Evolutionary conservation across 768 basidiomycete genomes (phyloP).

Genomic region (Hydnomerulius pinastri): DNA sequence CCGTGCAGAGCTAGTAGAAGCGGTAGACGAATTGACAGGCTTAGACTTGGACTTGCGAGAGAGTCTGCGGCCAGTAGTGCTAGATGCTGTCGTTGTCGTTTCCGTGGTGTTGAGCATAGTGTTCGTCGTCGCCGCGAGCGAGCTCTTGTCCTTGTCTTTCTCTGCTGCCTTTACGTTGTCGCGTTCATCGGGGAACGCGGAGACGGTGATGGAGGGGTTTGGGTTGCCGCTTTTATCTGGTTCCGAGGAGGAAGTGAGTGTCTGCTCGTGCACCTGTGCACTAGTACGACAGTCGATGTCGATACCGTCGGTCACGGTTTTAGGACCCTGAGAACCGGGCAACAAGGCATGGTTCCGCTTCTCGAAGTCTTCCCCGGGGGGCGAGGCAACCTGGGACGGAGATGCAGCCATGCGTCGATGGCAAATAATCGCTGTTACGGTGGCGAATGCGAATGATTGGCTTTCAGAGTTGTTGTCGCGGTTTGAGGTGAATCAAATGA

Average conservation of each 20-base stretch:
- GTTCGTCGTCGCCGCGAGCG: constrained; percentile 44
- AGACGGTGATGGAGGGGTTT: constrained; percentile 36
- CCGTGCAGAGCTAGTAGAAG: constrained; percentile 20
- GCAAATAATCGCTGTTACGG: not conserved
- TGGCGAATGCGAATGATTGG: no score
- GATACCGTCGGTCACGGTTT: constrained; percentile 26
- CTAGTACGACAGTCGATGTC: constrained; percentile 19
- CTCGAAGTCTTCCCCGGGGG: constrained; percentile 19
- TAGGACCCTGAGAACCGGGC: constrained; percentile 18
- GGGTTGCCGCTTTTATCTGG: constrained; percentile 38
- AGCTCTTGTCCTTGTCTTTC: constrained; percentile 48
- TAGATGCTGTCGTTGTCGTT: constrained; percentile 23
- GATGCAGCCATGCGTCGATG: constrained; percentile 24
- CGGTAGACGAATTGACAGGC: constrained; percentile 14
- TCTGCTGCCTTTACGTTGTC: constrained; percentile 34
- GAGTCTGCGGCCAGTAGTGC: constrained; percentile 27
- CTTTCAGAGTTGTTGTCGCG: no score
- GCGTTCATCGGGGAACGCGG: constrained; percentile 36
- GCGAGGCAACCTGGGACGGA: constrained; percentile 15
- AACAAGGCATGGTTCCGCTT: constrained; percentile 21
- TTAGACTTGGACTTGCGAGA: constrained; percentile 29
- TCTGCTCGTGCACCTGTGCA: constrained; percentile 31
- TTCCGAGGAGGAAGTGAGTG: constrained; percentile 34
- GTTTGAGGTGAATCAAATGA: no score
- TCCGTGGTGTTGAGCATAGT: constrained; percentile 40